These are phyloP conservation scores for Macrophomina pseudophaseolina DNA, from an alignment of 2,329 filamentous ascomycete genomes.

Conservation along the genomic window DNA sequence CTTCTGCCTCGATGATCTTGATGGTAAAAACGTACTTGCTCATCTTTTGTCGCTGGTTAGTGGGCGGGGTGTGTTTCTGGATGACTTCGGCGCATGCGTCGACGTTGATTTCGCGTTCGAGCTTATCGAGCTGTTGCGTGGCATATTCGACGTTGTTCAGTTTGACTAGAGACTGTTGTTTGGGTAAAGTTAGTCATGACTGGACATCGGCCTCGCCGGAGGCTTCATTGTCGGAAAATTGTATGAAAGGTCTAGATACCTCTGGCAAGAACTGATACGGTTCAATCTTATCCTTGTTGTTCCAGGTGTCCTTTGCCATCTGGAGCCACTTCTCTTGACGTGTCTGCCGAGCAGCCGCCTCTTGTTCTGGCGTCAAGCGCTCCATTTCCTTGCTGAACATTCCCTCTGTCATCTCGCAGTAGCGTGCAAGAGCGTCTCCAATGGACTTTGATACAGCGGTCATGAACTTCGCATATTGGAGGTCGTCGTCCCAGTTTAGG, in stretches of 20 bases:
- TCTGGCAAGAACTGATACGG: constrained; percentile 96
- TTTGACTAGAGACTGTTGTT: constrained; percentile 86
- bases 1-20: constrained; percentile 97
- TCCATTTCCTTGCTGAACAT: constrained; percentile 93
- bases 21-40: constrained; percentile 97
- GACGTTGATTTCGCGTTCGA: constrained; percentile 88
- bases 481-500: constrained; percentile 89
- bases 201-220: background rate
- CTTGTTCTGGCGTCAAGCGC: constrained; percentile 83
- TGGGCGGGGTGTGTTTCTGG: constrained; percentile 72
- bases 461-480: constrained; percentile 97
- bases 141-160: constrained; percentile 97
- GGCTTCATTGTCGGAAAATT: background rate
- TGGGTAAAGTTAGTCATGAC: constrained; percentile 9
- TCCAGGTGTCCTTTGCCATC: constrained; percentile 91
- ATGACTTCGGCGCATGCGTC: constrained; percentile 87
- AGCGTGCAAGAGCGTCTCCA: constrained; percentile 79
- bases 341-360: constrained; percentile 76
- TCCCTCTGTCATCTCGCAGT: constrained; percentile 89
- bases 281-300: constrained; percentile 87
- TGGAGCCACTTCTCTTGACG: constrained; percentile 93
- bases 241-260: constrained; percentile 56
- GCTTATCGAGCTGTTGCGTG: constrained; percentile 85
- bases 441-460: constrained; percentile 87
- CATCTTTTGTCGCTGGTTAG: constrained; percentile 69